Evolutionary conservation across 2,329 filamentous ascomycete species (phyloP), one percentile per base, ranked within the genome.

Genomic region (Alternaria solani): DNA sequence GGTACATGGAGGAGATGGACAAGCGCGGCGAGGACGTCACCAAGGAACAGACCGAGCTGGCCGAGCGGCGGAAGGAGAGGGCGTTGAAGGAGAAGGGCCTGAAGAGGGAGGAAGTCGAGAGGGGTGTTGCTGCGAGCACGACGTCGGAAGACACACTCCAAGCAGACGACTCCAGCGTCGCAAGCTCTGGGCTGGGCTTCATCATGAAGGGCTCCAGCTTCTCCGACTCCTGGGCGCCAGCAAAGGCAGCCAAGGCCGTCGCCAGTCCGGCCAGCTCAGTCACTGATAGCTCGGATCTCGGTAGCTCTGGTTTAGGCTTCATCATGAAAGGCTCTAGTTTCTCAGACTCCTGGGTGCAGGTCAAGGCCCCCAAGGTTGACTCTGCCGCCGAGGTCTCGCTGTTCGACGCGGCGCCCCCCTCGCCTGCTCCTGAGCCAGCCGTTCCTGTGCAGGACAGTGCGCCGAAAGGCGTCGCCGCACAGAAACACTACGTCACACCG

Each of bases 1-100:
- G 84, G 44, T 95, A 93, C 74, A 76, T 91, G 57, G 76, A 79
- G 58, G 80, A 81, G 38, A 76, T 89, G 72, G 79, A 85, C 66
- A 75, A 85, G 83, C 76, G 88, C 81, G 79, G 86, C 81, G 69
- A 79, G 51, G 81, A 84, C 49, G 81, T 83, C 23, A 82, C 84
- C 34, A 78, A 78, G 48, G 74, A 81, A 44, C 81, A 81, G 30
- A 72, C 75, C 47, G 79, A 81, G 59, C 81, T 80, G 63, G 84
- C 84, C 57, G 83, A 85, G 63, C 79, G 81, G 63, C 79, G 81
- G 69, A 82, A 81, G 60, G 82, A 84, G 64, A 80, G 80, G 56
- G 82, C 81, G 0, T 68, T 87, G 74, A 83, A 80, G 75, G 84
- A 82, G 75, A 81, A 81, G 75, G 80, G 79, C 30, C 78, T 76